A percentile compares a stretch with the other conserved stretches of the same genome.
Evolutionary conservation across 2,329 filamentous ascomycete genomes (phyloP).

Genomic region (Venturia effusa): DNA sequence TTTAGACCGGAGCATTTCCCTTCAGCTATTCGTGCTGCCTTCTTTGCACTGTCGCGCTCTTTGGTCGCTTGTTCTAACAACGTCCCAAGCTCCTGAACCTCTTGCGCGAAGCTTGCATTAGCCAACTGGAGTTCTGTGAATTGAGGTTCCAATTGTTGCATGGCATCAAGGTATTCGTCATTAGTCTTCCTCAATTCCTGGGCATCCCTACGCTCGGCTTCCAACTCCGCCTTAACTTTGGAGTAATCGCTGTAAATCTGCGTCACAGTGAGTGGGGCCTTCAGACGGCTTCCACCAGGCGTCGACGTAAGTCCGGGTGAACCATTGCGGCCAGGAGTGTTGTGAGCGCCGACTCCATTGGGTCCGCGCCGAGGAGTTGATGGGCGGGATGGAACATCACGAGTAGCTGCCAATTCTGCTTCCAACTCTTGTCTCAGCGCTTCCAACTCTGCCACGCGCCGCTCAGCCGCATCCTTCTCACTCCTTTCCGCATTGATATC

Average conservation of each 20-base stretch:
- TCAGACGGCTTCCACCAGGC: slow-evolving; percentile 37
- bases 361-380: slow-evolving; percentile 42
- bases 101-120: slow-evolving; percentile 65
- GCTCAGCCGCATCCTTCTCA: slow-evolving; percentile 52
- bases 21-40: slow-evolving; percentile 68
- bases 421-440: slow-evolving; percentile 50
- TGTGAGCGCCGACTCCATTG: slow-evolving; percentile 16
- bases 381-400: slow-evolving; percentile 27
- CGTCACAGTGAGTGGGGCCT: slow-evolving; percentile 46
- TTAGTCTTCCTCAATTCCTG: slow-evolving; percentile 65
- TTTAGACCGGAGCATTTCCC: slow-evolving; percentile 52
- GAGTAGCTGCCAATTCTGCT: slow-evolving; percentile 36
- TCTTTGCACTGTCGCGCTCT: slow-evolving; percentile 68
- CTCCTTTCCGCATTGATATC: slow-evolving; percentile 42
- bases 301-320: slow-evolving; percentile 41
- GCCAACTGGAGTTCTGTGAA: slow-evolving; percentile 77
- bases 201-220: slow-evolving; percentile 61
- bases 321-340: slow-evolving; percentile 38
- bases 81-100: slow-evolving; percentile 67
- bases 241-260: slow-evolving; percentile 54
- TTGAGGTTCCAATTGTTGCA: slow-evolving; percentile 80
- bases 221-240: slow-evolving; percentile 58
- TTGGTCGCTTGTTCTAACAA: slow-evolving; percentile 72
- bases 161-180: slow-evolving; percentile 72
- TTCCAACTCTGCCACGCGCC: slow-evolving; percentile 54